Conservation (phyloP, 306 rosid genomes). For the Acacia crassicarpa region DNA sequence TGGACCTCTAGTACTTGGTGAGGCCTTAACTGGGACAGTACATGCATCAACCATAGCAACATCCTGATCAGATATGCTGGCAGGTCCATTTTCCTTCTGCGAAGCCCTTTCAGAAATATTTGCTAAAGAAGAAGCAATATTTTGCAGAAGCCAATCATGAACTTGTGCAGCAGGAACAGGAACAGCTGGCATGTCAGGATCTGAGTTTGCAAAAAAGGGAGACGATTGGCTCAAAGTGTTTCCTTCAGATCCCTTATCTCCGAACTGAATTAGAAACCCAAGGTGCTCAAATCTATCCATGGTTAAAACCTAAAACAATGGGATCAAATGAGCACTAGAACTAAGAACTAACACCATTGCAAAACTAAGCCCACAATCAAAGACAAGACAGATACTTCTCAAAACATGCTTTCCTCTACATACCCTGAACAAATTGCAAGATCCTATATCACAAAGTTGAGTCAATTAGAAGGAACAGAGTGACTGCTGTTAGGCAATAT, state of each 20-base stretch:
- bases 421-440: conserved; percentile 4
- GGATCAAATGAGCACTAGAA: conserved; percentile 29
- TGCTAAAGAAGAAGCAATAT: conserved; percentile 81
- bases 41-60: conserved; percentile 95
- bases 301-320: conserved; percentile 71
- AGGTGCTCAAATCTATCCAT: conserved; percentile 95
- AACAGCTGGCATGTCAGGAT: conserved; percentile 99
- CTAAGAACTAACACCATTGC: conserved; percentile 11
- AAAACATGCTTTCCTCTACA: neutral
- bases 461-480: neutral
- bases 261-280: conserved; percentile 87
- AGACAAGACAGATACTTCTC: neutral
- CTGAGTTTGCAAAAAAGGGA: conserved; percentile 97
- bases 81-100: conserved; percentile 81
- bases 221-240: conserved; percentile 75
- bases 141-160: conserved; percentile 88
- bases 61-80: conserved; percentile 81
- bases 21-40: conserved; percentile 57
- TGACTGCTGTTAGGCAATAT: neutral
- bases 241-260: conserved; percentile 81
- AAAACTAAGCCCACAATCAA: neutral
- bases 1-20: conserved; percentile 64
- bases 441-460: neutral
- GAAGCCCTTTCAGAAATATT: conserved; percentile 78
- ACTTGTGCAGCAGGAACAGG: conserved; percentile 91